Evolutionary conservation across 352 stramenopile species (phyloP).

Genomic region (Globisporangium barbulae): DNA sequence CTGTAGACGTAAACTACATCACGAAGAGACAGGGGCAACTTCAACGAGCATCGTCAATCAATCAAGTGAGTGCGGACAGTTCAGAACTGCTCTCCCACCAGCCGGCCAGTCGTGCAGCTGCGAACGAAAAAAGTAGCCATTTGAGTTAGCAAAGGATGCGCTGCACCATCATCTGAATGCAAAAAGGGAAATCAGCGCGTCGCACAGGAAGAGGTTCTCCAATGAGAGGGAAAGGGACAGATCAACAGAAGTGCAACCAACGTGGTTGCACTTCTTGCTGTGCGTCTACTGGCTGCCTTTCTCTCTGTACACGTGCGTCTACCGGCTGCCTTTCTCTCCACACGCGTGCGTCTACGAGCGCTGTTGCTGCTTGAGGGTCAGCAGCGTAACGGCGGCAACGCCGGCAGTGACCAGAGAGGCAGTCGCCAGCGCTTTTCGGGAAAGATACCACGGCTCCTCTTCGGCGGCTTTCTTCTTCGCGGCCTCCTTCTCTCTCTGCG

Average conservation of each 20-base stretch:
- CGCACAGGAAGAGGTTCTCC: conserved; percentile 11
- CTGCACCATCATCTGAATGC: neutral
- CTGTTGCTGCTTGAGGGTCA: conserved; percentile 57
- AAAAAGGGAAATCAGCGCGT: conserved; percentile 10
- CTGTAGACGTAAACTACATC: conserved; percentile 8
- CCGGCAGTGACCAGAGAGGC: conserved; percentile 70
- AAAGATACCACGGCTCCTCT: conserved; percentile 60
- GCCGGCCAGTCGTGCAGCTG: conserved; percentile 9
- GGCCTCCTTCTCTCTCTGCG: conserved; percentile 27
- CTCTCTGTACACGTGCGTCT: conserved; percentile 2
- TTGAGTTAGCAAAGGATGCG: neutral
- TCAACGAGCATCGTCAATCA: conserved; percentile 1
- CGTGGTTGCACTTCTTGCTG: neutral
- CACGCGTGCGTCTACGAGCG: conserved; percentile 16
- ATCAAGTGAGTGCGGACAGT: conserved; percentile 7
- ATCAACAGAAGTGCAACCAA: conserved; percentile 13
- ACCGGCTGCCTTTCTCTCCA: conserved; percentile 3
- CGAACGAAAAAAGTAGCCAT: conserved; percentile 2
- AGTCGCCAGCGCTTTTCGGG: conserved; percentile 48
- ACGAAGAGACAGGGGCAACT: conserved; percentile 10
- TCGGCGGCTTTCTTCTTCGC: conserved; percentile 10
- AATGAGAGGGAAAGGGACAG: conserved; percentile 5
- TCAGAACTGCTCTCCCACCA: neutral
- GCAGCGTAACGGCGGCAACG: conserved; percentile 54
- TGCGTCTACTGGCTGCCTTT: neutral